Evolutionary conservation across 495 filamentous ascomycete genomes (phyloP), one percentile per base, ranked within the genome.

Genomic region (Neurospora cerealis): DNA sequence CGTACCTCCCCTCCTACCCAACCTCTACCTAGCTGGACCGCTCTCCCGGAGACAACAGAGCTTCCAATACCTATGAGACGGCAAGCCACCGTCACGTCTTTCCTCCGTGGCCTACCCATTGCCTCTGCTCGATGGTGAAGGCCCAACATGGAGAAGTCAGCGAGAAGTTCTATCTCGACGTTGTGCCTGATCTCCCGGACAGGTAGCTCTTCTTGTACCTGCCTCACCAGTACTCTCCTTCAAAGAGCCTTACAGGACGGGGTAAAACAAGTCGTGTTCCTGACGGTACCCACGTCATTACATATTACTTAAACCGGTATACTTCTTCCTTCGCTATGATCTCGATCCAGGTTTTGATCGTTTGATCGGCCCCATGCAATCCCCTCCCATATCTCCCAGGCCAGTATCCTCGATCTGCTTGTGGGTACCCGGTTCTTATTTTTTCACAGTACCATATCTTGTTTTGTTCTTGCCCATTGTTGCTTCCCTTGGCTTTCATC

Each of bases 1-100:
- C 71, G 21, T 60, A 28, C 48, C 21, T 54, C 21, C 46, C 11
- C 21, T 73, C 4, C 32, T 73, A n/a, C 66, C 76, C 10, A 71
- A 80, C 15, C 66, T 78, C 38, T 75, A 17, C 5, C 40, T 76
- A 24, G 19, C 39, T 78, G 69, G 44, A 21, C 44, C 44, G 19
- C 11, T 6, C 48, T 60, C 24, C 54, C 13, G 54, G 24, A 32
- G 11, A 62, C 54, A 62, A 19, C 28, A 66, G 28, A 66, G 54
- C 54, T 28, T 34, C 28, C 28, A 32, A 62, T 62, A 62, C 28
- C 54, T 34, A 62, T 34, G 54, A 17, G 13, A 32, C 54, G 54
- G 24, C 54, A 62, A 62, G 54, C 28, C 54, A 62, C 15, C 15
- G 13, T 17, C 28, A 66, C 54, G 54, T 66, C 32, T 36, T 66